Evolutionary conservation across 768 basidiomycete species (phyloP), one percentile per base, ranked within the genome.

Genomic region (Pleurotus pulmonarius): DNA sequence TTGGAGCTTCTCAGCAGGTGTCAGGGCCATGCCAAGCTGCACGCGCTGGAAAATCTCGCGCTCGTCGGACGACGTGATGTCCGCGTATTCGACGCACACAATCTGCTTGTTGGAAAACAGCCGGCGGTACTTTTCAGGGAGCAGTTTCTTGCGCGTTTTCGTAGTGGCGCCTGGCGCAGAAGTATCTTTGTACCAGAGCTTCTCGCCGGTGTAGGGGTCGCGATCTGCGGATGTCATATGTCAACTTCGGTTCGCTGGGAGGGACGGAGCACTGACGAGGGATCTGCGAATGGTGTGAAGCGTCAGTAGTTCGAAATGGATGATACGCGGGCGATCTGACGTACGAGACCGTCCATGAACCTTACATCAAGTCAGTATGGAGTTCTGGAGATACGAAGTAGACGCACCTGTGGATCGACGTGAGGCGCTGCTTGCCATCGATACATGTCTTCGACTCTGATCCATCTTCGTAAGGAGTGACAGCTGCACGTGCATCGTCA

Each of bases 351-450:
- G 57, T 79, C 75, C 49, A 83, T 69, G 59, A 85, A 86, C 59
- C 85, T 86, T 34, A 57, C 8, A 12, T 40, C 9, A 49, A 13
- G 56, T 47, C 12, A 47, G 26, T 6, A 41, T 49, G 20, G 43
- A 25, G 24, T 39, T n/a, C 5, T 47, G 40, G 29, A 52, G 22
- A 37, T 47, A 7, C 18, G 5, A 15, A 9, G 29, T 6, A 26
- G n/a, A 56, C 63, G 15, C 40, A 87, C 86, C 77, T 75, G 59
- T 76, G 74, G 24, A 88, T 81, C 0, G 87, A 87, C 0, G 87
- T 87, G 58, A 88, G 64, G 29, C 87, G 75, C 60, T 88, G 87
- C 64, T 88, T 88, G n/a, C 87, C 87, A 59, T 88, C 88, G 12
- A 87, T 86, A 58, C 86, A 88, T 0, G 75, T 74, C 18, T 80